Percentiles rank a stretch among this genome's conserved stretches.
Conservation (phyloP, 306 rosid genomes). For the Trifolium pratense region DNA sequence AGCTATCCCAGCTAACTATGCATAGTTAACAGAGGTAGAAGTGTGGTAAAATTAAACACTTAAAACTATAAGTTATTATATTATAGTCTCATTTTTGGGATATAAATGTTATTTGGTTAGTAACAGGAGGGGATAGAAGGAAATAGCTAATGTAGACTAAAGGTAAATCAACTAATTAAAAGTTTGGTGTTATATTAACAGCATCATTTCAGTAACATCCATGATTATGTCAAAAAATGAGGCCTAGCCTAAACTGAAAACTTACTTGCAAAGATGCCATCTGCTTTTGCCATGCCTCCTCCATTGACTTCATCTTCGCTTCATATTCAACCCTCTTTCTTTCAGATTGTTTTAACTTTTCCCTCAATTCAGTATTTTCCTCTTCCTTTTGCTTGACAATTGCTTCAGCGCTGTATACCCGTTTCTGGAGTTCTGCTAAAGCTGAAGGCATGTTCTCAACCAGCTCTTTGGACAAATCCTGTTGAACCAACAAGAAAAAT, state of each 20-base stretch:
- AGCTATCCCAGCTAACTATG: background rate
- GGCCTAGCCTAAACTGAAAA: slow-evolving; percentile 42
- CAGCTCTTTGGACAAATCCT: slow-evolving; percentile 57
- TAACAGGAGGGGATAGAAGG: slow-evolving; percentile 6
- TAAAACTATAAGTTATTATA: background rate
- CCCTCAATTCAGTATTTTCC: slow-evolving; percentile 79
- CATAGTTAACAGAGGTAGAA: background rate
- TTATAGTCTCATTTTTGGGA: background rate
- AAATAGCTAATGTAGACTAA: slow-evolving; percentile 19
- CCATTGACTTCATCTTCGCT: slow-evolving; percentile 87
- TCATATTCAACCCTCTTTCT: slow-evolving; percentile 85
- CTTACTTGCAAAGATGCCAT: slow-evolving; percentile 95
- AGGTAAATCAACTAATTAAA: slow-evolving; percentile 7
- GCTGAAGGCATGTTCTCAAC: slow-evolving; percentile 57
- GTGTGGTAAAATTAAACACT: background rate
- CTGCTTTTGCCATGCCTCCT: slow-evolving; percentile 95
- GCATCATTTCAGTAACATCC: slow-evolving; percentile 33
- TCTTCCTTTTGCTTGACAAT: slow-evolving; percentile 75
- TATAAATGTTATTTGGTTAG: background rate
- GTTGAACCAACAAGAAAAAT: slow-evolving; percentile 35
- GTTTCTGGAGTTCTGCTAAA: slow-evolving; percentile 69
- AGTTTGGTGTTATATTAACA: slow-evolving; percentile 26
- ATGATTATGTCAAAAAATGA: slow-evolving; percentile 28
- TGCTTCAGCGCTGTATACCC: slow-evolving; percentile 70
- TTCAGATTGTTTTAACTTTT: slow-evolving; percentile 73